These are phyloP conservation scores for Lasiosphaeria ovina DNA, from an alignment of 495 filamentous ascomycete species.

Conservation along the genomic window DNA sequence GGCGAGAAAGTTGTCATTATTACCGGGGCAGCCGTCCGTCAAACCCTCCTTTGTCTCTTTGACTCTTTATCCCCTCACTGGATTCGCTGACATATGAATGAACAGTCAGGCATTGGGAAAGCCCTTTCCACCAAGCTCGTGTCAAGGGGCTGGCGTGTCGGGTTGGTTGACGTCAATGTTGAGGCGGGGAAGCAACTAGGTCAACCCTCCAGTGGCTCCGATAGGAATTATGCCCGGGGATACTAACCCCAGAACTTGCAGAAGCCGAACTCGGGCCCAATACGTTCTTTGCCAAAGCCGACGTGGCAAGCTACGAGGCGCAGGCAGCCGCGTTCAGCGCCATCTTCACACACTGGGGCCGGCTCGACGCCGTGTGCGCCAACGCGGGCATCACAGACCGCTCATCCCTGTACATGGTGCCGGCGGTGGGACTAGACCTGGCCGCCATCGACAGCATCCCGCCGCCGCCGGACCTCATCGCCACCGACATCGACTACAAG, in stretches of 20 bases:
- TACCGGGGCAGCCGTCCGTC: conserved; percentile 19
- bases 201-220: background rate
- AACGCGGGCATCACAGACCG: conserved; percentile 45
- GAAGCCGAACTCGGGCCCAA: conserved; percentile 26
- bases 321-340: conserved; percentile 33
- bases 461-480: conserved; percentile 31
- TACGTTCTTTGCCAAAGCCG: conserved; percentile 29
- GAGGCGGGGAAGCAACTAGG: background rate
- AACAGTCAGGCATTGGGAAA: conserved; percentile 19
- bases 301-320: conserved; percentile 39
- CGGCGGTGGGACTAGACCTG: background rate
- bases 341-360: conserved; percentile 33
- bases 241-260: background rate
- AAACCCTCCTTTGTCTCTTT: background rate
- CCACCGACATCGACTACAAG: conserved; percentile 43
- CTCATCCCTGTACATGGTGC: conserved; percentile 12
- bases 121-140: conserved; percentile 11
- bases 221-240: no score
- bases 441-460: conserved; percentile 25
- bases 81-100: background rate
- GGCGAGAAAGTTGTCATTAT: conserved; percentile 18
- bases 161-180: conserved; percentile 13
- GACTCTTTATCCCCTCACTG: background rate
- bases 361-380: conserved; percentile 40
- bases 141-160: conserved; percentile 14